Base-by-base conservation (phyloP, 257 asterid species). In the Rehmannia glutinosa region DNA sequence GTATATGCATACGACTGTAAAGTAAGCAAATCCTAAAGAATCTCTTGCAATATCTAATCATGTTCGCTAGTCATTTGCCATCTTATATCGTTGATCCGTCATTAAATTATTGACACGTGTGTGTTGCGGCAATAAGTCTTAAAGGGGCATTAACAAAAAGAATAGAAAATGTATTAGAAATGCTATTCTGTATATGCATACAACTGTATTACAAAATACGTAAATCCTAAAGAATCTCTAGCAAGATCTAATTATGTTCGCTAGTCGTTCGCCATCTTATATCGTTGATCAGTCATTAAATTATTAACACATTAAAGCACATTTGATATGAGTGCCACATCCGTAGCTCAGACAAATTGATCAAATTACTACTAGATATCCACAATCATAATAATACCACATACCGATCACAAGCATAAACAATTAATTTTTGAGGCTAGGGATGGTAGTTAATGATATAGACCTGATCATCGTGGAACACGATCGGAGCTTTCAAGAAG, bases 321-420 rank as follows among this genome's bases (percentile, higher is more conserved):
- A 30, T 51, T 36, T 21, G 46, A 8, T 58, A 16, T 15, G 41
- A 50, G 46, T 21, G 51, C 12, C 32, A 51, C 36, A 56, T 50
- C 38, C 36, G 12, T 46, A 56, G 59, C 68, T 51, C 38, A 52
- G 62, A 62, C 8, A 39, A 71, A 62, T 39, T 12, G 19, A 56
- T 50, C n/a, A 61, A 62, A 46, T 55, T 19, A 39, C 60, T 15
- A 23, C 39, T 25, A 35, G 53, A 38, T 16, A 36, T 61, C 12
- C 30, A 11, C 10, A 41, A 38, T 46, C 43, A 35, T 25, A 55
- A 54, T 27, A 61, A 64, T 23, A 43, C 52, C n/a, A 2, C 62
- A 16, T n/a, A 66, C 55, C 20, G 33, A 64, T 32, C 60, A 59
- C 52, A 33, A 62, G 63, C 28, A 25, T 36, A 70, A 58, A 49